Evolutionary conservation across 495 filamentous ascomycete species (phyloP), one percentile per base, ranked within the genome.

Genomic region (Parmelia sp.): DNA sequence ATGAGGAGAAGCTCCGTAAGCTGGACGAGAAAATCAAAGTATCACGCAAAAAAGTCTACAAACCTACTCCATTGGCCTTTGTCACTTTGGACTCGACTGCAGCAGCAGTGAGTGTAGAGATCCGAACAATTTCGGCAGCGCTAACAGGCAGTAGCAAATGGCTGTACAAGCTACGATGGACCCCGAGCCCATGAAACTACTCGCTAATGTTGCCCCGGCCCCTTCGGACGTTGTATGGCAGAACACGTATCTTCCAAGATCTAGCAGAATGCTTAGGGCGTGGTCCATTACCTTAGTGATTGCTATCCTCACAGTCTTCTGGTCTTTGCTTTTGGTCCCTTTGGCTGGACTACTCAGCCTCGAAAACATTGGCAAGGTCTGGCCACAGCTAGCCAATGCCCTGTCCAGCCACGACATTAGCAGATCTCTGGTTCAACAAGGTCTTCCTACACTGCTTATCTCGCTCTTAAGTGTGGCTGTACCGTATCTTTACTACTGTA

Each of bases 51-150:
- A 92, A 92, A 72, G 85, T 88, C 21, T 97, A 90, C 71, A 76
- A 80, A 12, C 81, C 95, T 3, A 91, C 85, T 0, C 86, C 92
- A 49, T 78, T 95, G 40, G 95, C 95, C 10, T 97, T 97, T 73
- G 91, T 99, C 39, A 97, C 95, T 1, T 92, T 99, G 89, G 88
- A 96, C 74, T 96, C 91, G 23, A 91, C 93, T 65, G 88, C 91
- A n/a, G 86, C 92, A 29, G 85, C 83, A 63, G 72, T 74, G 71
- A 73, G 72, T 69, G 36, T 35, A n/a, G 39, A 31, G 17, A 17
- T 5, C 15, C 14, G 23, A 57, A 44, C 9, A 14, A 15, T 55
- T 4, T 4, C 57, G n/a, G 27, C 45, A 31, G n/a, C 19, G 53
- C 63, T 71, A 21, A 68, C 57, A 39, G 2, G n/a, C 8, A 49